phyloP scores from a whole-genome alignment of 148 eudicot species.

The Limonium bicolor region DNA sequence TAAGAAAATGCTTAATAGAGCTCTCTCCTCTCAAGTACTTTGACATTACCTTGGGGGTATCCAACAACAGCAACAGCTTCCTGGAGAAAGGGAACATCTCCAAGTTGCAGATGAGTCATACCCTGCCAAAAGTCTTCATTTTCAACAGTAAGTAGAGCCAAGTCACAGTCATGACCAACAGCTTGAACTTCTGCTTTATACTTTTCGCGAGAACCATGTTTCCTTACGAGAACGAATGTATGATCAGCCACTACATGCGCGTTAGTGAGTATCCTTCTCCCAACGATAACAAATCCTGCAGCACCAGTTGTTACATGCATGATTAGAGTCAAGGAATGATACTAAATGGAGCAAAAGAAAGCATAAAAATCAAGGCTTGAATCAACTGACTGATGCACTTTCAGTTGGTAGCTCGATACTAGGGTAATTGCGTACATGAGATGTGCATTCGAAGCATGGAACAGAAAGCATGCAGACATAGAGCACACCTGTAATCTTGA shows the following conservation, averaged over 20 bases:
- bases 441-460: no score
- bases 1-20: no score
- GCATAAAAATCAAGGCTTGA: no score
- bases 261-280: conserved; percentile 83
- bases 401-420: no score
- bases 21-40: no score
- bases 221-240: conserved; percentile 88
- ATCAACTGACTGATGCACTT: no score
- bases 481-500: no score
- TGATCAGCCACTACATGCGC: conserved; percentile 97
- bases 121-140: conserved; percentile 96
- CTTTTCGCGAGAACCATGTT: conserved; percentile 90
- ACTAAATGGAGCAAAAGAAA: no score
- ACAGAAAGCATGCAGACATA: no score
- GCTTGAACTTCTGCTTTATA: conserved; percentile 87
- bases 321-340: background rate
- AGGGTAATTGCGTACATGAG: no score
- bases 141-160: conserved; percentile 71
- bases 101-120: conserved; percentile 65
- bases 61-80: conserved; percentile 98
- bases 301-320: no score
- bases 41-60: conserved; percentile 77
- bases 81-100: conserved; percentile 80
- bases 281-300: conserved; percentile 79
- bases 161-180: conserved; percentile 95